Conservation (phyloP, 1,284 basidiomycete species). For the Tylopilus orsonianus region DNA sequence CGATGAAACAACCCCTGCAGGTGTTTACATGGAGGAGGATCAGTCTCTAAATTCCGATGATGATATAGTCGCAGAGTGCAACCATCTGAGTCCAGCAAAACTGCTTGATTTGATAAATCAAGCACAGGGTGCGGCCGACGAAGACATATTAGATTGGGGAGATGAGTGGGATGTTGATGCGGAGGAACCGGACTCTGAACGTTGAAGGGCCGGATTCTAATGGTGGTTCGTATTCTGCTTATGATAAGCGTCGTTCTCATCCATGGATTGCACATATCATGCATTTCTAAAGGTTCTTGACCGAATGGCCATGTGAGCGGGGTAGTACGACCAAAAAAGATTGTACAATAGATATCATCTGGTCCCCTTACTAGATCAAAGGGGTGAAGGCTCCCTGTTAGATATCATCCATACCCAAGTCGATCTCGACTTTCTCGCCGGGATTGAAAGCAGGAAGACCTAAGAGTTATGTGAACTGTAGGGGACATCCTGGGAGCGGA, state of each 20-base stretch:
- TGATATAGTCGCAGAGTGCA: slow-evolving; percentile 33
- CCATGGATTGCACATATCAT: background rate
- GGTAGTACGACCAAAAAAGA: background rate
- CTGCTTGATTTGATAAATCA: slow-evolving; percentile 53
- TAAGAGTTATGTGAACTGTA: slow-evolving; percentile 27
- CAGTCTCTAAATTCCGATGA: slow-evolving; percentile 33
- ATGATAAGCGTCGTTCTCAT: background rate
- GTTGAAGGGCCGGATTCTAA: background rate
- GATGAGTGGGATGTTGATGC: slow-evolving; percentile 46
- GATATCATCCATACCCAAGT: slow-evolving; percentile 85
- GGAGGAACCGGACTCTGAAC: slow-evolving; percentile 8
- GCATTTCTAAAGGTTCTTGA: slow-evolving; percentile 3
- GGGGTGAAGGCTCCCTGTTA: slow-evolving; percentile 35
- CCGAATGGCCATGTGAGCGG: background rate
- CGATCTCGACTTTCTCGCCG: slow-evolving; percentile 94
- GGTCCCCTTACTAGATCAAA: background rate
- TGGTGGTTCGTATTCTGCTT: background rate
- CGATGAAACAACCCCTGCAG: slow-evolving; percentile 31
- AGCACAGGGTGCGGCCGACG: slow-evolving; percentile 40
- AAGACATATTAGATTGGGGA: slow-evolving; percentile 63
- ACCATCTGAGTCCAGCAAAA: slow-evolving; percentile 46
- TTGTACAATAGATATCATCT: slow-evolving; percentile 67
- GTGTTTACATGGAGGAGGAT: slow-evolving; percentile 27
- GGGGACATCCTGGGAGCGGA: slow-evolving; percentile 2
- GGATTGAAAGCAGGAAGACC: slow-evolving; percentile 98